Conservation (phyloP, 1,139 yeast genomes). For the Kodamaea suecica region DNA sequence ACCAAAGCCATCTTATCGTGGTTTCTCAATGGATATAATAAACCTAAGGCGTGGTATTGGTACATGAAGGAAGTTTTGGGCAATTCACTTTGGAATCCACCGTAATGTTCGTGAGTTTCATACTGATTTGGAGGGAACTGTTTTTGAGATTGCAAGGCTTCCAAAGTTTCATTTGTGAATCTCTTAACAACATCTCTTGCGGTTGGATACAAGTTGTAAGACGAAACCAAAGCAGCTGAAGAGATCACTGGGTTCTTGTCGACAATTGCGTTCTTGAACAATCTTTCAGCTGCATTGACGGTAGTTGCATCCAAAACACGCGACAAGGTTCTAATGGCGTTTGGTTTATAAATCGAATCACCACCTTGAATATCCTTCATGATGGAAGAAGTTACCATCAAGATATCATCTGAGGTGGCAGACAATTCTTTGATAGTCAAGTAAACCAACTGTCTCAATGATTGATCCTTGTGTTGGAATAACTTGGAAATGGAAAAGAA, state of each 20-base stretch:
- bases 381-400: constrained; percentile 96
- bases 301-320: constrained; percentile 90
- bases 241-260: constrained; percentile 86
- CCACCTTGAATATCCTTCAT: constrained; percentile 97
- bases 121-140: constrained; percentile 59
- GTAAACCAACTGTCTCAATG: constrained; percentile 91
- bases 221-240: constrained; percentile 88
- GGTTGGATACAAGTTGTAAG: constrained; percentile 85
- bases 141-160: constrained; percentile 71
- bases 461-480: constrained; percentile 88
- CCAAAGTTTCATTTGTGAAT: constrained; percentile 92
- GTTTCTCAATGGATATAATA: constrained; percentile 80
- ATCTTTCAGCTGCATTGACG: constrained; percentile 90
- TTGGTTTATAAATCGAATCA: constrained; percentile 82
- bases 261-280: constrained; percentile 89
- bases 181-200: constrained; percentile 90
- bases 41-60: constrained; percentile 94
- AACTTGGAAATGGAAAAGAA: constrained; percentile 92
- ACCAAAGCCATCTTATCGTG: constrained; percentile 93
- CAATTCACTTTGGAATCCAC: constrained; percentile 46
- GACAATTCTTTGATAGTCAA: constrained; percentile 90
- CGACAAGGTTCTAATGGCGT: constrained; percentile 89
- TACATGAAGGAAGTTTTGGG: constrained; percentile 76
- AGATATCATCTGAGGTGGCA: constrained; percentile 79
- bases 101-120: constrained; percentile 53